Evolutionary conservation across 106 monocot species (phyloP).

Genomic region (Dioscorea alata): DNA sequence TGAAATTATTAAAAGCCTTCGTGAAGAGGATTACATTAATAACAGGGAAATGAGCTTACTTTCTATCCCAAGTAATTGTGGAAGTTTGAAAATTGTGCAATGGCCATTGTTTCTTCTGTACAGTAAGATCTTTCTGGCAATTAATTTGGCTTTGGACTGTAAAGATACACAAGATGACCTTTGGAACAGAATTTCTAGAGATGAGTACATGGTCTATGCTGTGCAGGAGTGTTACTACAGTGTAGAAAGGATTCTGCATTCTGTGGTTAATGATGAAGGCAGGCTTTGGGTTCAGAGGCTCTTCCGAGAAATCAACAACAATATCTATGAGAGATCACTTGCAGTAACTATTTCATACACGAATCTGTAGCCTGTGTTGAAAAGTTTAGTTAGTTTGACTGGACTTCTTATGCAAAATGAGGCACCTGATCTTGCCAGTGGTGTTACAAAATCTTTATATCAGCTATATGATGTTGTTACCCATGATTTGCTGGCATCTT

Average conservation of each 20-base stretch:
- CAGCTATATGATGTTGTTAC: conserved; percentile 84
- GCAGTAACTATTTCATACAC: conserved; percentile 57
- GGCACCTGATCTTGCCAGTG: conserved; percentile 56
- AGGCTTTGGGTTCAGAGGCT: conserved; percentile 92
- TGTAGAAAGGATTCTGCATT: conserved; percentile 73
- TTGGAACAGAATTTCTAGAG: conserved; percentile 78
- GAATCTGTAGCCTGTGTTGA: conserved; percentile 59
- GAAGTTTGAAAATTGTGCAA: conserved; percentile 76
- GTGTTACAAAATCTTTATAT: conserved; percentile 78
- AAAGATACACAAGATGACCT: conserved; percentile 63
- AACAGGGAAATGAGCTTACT: conserved; percentile 96
- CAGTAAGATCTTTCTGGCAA: conserved; percentile 80
- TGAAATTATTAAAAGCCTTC: conserved; percentile 92
- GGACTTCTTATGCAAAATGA: conserved; percentile 81
- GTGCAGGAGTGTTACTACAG: conserved; percentile 85
- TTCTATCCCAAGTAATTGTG: conserved; percentile 80
- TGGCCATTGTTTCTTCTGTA: conserved; percentile 98
- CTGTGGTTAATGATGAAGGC: conserved; percentile 81
- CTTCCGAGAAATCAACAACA: conserved; percentile 74
- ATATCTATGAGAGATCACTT: conserved; percentile 60
- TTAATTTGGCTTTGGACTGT: conserved; percentile 70
- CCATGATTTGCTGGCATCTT: conserved; percentile 61
- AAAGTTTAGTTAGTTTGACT: conserved; percentile 72
- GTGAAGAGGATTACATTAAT: conserved; percentile 95
- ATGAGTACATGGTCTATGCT: conserved; percentile 98